Base-by-base conservation (phyloP, 805 yeast species). In the Phaffomyces opuntiae region DNA sequence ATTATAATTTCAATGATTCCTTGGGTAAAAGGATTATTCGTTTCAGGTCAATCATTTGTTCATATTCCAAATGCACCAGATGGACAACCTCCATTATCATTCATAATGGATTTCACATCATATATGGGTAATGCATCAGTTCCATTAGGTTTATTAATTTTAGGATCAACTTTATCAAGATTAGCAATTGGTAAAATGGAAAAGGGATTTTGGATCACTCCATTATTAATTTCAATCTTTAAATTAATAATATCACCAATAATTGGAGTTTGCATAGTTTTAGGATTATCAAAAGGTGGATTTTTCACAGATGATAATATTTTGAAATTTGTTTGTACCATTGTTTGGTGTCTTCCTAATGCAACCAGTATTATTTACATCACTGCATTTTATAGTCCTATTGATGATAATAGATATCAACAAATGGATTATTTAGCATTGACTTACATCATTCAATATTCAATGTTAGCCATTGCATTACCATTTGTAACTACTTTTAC, bases 121-220 rank as follows among this genome's bases (percentile, higher is more conserved):
- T 93, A 90, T 60, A 68, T 93, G 5, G 96, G 96, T 0, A 79
- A 81, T 3, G 96, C 97, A 0, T 81, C 87, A 38, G 98, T 91
- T 32, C 98, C 97, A 2, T 67, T 88, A 45, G 99, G 98, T 6
- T 70, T 91, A 48, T 62, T 88, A 42, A 61, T 93, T 41, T 64
- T 93, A 25, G 99, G 99, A 1, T 96, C 91, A 4, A 89, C 96
- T 7, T 78, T 91, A 39, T 85, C 96, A 1, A 68, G 96, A 43
- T 71, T 91, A 39, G 67, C 77, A 47, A 67, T 88, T 34, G 75
- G 73, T 13, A 61, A 70, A 19, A 68, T 90, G 60, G 43, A 48
- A 6, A 33, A 41, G 17, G 44, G 49, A n/a, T 51, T 48, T 29
- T 49, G 58, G 52, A 29, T 47, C 3, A 77, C 91, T 0, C 84